These are phyloP conservation scores for Fusarium sororula DNA, from an alignment of 2,329 filamentous ascomycete species.

Conservation along the genomic window DNA sequence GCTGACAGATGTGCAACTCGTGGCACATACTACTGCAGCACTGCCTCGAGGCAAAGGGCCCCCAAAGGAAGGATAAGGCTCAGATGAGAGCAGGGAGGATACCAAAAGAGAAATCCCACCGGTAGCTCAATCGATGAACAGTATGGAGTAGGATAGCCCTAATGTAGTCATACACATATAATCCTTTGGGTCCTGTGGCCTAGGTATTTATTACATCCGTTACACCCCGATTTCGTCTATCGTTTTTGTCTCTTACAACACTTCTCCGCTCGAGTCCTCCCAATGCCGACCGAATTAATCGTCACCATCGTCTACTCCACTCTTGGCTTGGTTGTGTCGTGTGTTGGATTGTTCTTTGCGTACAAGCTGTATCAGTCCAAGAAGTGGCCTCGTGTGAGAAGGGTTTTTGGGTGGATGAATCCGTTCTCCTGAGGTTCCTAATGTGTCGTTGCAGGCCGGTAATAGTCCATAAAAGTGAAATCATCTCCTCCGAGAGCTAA, in stretches of 20 bases:
- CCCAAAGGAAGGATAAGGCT: neutral
- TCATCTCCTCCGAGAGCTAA: neutral
- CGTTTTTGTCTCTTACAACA: neutral
- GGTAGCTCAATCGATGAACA: neutral
- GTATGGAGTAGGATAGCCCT: neutral
- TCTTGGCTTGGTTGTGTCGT: neutral
- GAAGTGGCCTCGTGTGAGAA: neutral
- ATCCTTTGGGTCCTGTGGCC: neutral
- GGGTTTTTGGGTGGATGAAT: neutral
- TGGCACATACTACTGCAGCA: neutral
- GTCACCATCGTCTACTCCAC: neutral
- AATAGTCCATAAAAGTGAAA: accelerated
- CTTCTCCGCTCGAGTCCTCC: neutral
- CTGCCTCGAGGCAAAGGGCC: neutral
- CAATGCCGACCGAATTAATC: neutral
- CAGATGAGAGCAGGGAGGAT: neutral
- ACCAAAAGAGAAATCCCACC: accelerated
- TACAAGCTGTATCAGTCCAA: neutral
- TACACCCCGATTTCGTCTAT: neutral
- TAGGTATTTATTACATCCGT: neutral
- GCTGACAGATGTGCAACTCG: neutral
- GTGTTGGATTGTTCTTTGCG: neutral
- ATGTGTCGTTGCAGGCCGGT: neutral
- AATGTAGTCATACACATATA: neutral
- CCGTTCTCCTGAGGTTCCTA: neutral